Conservation (phyloP, 352 stramenopile genomes). For the Thalassiosira exigua region DNA sequence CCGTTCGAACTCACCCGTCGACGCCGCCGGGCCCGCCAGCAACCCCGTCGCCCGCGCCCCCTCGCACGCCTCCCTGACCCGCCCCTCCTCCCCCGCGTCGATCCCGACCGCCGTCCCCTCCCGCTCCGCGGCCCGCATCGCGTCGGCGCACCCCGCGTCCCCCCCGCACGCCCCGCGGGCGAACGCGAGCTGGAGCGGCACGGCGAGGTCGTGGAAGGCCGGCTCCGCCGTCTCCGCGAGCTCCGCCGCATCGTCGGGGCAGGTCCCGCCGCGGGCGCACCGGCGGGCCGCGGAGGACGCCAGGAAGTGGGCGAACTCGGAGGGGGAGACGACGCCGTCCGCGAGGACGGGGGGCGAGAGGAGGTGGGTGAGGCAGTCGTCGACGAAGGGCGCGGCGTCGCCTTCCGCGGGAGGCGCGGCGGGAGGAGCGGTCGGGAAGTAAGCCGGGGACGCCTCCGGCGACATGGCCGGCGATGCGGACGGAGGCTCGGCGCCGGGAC, state of each 20-base stretch:
- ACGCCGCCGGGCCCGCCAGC: not conserved
- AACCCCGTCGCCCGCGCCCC: not conserved
- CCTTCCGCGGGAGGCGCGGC: not conserved
- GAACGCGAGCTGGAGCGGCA: constrained; percentile 24
- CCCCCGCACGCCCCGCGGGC: constrained; percentile 12
- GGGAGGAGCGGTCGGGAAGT: not conserved
- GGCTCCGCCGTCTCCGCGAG: constrained; percentile 7
- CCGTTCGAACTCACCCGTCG: not conserved
- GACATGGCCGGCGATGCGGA: not conserved
- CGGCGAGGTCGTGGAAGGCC: constrained; percentile 26
- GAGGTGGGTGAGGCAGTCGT: constrained; percentile 13
- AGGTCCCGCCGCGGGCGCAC: no score
- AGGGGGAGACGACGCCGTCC: constrained; percentile 44
- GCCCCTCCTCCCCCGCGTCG: not conserved
- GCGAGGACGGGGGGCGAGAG: constrained; percentile 1
- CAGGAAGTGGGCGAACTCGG: constrained; percentile 32
- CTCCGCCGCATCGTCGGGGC: not conserved
- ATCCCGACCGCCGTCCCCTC: constrained; percentile 22
- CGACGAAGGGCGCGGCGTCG: constrained; percentile 1
- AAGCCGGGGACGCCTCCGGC: not conserved
- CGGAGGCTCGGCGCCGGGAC: not conserved
- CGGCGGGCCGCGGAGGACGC: no score
- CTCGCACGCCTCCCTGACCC: not conserved
- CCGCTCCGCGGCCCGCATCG: constrained; percentile 11
- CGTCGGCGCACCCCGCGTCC: constrained; percentile 14